These are phyloP conservation scores for Xerocomus cyaneibrunnescens DNA, from an alignment of 1,284 basidiomycete genomes.

Conservation along the genomic window DNA sequence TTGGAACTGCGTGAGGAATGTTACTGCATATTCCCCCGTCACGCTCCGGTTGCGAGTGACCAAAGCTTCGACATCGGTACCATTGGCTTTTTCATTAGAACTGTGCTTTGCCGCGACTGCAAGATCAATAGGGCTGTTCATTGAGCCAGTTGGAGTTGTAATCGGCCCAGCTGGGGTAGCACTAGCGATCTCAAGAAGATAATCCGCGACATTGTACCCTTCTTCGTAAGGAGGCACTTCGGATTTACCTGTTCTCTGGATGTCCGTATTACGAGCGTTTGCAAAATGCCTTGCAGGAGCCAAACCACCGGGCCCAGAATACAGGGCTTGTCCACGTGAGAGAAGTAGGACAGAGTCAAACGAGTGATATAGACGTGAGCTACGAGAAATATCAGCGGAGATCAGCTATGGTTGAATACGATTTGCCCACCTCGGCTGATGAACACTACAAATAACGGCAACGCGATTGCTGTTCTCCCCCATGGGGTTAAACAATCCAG, in stretches of 20 bases:
- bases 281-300: constrained; percentile 67
- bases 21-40: constrained; percentile 52
- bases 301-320: constrained; percentile 72
- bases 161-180: constrained; percentile 53
- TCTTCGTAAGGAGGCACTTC: constrained; percentile 48
- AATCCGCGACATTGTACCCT: constrained; percentile 89
- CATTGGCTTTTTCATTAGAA: constrained; percentile 16
- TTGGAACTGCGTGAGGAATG: constrained; percentile 85
- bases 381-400: constrained; percentile 25
- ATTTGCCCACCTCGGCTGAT: constrained; percentile 69
- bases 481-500: constrained; percentile 24
- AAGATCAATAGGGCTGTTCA: constrained; percentile 18
- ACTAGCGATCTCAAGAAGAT: constrained; percentile 82
- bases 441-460: constrained; percentile 83
- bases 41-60: constrained; percentile 11
- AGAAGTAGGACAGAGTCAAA: constrained; percentile 84
- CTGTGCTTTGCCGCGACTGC: neutral
- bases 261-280: constrained; percentile 36
- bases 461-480: constrained; percentile 23
- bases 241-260: constrained; percentile 36
- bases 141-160: constrained; percentile 7
- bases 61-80: constrained; percentile 25
- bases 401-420: neutral
- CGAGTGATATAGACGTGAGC: constrained; percentile 79
- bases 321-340: constrained; percentile 75